A percentile compares a stretch with the other conserved stretches of the same genome.
These are phyloP conservation scores for Erythrobasidium hasegawianum DNA, from an alignment of 1,284 basidiomycete genomes.

Conservation along the genomic window DNA sequence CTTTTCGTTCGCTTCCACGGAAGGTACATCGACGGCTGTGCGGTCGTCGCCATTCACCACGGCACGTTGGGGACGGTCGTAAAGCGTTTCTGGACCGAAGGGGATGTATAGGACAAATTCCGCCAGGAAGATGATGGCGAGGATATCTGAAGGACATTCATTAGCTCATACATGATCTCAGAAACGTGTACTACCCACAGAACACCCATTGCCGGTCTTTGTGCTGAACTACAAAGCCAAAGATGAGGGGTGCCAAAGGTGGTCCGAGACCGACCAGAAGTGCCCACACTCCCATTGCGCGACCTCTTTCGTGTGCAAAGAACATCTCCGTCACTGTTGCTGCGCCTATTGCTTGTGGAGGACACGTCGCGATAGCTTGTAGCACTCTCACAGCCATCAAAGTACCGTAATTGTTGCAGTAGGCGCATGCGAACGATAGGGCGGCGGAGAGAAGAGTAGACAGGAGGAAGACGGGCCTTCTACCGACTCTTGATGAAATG, in stretches of 20 bases:
- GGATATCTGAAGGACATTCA: background rate
- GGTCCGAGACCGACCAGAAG: conserved; percentile 27
- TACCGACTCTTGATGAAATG: conserved; percentile 31
- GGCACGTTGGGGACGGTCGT: conserved; percentile 31
- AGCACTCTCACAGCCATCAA: conserved; percentile 37
- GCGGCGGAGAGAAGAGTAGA: conserved; percentile 21
- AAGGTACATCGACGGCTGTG: background rate
- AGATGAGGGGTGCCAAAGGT: conserved; percentile 3
- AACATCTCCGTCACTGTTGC: conserved; percentile 36
- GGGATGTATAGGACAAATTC: conserved; percentile 29
- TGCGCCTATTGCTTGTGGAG: conserved; percentile 26
- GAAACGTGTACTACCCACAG: conserved; percentile 17
- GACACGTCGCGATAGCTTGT: conserved; percentile 28
- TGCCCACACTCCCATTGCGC: conserved; percentile 37
- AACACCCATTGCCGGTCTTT: conserved; percentile 34
- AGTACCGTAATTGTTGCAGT: conserved; percentile 33
- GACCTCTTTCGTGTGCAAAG: conserved; percentile 38
- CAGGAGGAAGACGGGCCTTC: conserved; percentile 36
- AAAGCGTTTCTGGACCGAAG: conserved; percentile 37
- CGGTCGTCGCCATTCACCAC: background rate
- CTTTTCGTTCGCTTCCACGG: background rate
- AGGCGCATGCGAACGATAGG: conserved; percentile 34
- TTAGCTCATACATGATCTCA: background rate
- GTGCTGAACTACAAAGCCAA: conserved; percentile 28
- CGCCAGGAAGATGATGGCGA: background rate